Evolutionary conservation across 169 alveolate species (phyloP).

Genomic region (Plasmodium reichenowi): DNA sequence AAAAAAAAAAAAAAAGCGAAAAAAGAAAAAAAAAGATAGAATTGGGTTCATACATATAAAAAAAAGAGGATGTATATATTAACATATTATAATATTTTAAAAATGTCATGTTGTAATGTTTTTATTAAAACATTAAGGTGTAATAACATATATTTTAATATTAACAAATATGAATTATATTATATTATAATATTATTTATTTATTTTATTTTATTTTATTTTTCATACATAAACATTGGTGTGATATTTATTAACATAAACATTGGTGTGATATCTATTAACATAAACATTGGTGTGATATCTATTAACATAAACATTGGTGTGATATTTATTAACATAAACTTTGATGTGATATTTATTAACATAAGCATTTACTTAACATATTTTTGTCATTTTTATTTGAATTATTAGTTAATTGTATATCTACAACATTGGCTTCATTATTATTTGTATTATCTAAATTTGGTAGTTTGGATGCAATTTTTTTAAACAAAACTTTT

Average conservation of each 20-base stretch:
- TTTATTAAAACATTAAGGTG: not conserved
- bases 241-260: not conserved
- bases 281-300: slow-evolving; percentile 47
- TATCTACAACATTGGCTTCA: slow-evolving; percentile 73
- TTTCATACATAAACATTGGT: slow-evolving; percentile 44
- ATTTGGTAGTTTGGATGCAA: slow-evolving; percentile 87
- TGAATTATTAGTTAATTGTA: slow-evolving; percentile 56
- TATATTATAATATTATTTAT: not conserved
- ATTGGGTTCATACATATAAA: not conserved
- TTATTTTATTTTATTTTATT: not conserved
- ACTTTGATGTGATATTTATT: slow-evolving; percentile 30
- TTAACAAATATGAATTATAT: slow-evolving; percentile 8
- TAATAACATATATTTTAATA: not conserved
- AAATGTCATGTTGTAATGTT: too few relatives aligned
- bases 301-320: slow-evolving; percentile 36
- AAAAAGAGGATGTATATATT: not conserved
- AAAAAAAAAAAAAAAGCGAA: not conserved
- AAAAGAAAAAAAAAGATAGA: not conserved
- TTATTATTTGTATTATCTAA: slow-evolving; percentile 51
- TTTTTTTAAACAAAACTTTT: slow-evolving; percentile 90
- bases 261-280: slow-evolving; percentile 29
- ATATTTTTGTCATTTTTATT: slow-evolving; percentile 68
- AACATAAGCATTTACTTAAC: slow-evolving; percentile 55
- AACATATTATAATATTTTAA: not conserved
- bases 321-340: not conserved